Evolutionary conservation across 495 filamentous ascomycete genomes (phyloP).

Genomic region (Aspergillus diversus): DNA sequence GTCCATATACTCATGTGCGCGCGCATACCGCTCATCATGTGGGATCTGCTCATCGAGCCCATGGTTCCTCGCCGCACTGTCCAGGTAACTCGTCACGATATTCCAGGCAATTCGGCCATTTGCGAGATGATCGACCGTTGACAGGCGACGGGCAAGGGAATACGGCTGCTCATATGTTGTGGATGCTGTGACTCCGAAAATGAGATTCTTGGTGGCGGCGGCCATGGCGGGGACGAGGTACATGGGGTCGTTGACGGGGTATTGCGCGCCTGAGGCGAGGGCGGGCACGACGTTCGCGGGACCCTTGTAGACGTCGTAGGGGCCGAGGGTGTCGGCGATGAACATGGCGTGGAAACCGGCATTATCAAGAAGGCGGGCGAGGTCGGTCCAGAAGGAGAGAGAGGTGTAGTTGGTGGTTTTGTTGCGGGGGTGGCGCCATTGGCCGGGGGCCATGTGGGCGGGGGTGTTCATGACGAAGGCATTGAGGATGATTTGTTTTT

Average conservation of each 20-base stretch:
- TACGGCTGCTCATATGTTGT: conserved; percentile 72
- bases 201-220: conserved; percentile 61
- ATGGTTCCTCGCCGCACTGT: conserved; percentile 66
- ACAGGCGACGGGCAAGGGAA: conserved; percentile 65
- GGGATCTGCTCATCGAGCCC: conserved; percentile 59
- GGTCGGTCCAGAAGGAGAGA: conserved; percentile 47
- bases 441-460: conserved; percentile 54
- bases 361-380: conserved; percentile 51
- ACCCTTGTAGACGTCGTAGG: conserved; percentile 69
- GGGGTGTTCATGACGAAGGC: conserved; percentile 58
- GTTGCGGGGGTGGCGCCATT: conserved; percentile 53
- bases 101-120: conserved; percentile 69
- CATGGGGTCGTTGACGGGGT: conserved; percentile 63
- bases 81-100: conserved; percentile 69
- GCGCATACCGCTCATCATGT: conserved; percentile 70
- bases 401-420: conserved; percentile 51
- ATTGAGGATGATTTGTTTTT: conserved; percentile 60
- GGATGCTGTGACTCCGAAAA: conserved; percentile 67
- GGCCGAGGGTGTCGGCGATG: conserved; percentile 56
- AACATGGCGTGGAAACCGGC: conserved; percentile 61
- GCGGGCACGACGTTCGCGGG: conserved; percentile 59
- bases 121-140: conserved; percentile 69
- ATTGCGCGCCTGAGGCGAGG: conserved; percentile 64
- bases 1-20: conserved; percentile 68
- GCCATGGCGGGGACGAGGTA: conserved; percentile 51